phyloP scores from a whole-genome alignment of 768 basidiomycete genomes.

The Lentinula sp. region DNA sequence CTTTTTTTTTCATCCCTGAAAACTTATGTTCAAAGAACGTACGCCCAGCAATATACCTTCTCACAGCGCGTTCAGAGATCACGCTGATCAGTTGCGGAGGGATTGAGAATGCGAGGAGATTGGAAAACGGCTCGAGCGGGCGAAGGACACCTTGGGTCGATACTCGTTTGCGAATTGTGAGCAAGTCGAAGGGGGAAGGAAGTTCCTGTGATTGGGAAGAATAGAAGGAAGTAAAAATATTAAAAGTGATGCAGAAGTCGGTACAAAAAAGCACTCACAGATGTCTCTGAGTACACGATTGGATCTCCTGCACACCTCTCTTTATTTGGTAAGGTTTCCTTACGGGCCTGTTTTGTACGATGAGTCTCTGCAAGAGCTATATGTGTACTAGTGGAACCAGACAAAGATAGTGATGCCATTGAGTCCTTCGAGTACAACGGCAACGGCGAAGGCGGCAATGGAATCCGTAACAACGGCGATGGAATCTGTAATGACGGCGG shows the following conservation, averaged over 20 bases:
- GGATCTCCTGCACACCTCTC: slow-evolving; percentile 55
- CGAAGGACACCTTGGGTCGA: slow-evolving; percentile 79
- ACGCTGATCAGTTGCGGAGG: slow-evolving; percentile 63
- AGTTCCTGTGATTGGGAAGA: slow-evolving; percentile 11
- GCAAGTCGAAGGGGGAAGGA: slow-evolving; percentile 30
- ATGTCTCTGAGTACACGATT: slow-evolving; percentile 44
- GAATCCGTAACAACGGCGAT: neutral
- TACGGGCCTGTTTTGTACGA: neutral
- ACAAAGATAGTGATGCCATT: neutral
- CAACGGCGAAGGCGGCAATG: neutral
- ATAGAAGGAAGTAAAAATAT: too few species aligned
- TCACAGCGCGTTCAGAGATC: slow-evolving; percentile 67
- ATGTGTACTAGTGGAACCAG: neutral
- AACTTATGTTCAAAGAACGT: slow-evolving; percentile 65
- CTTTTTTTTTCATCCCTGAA: slow-evolving; percentile 41
- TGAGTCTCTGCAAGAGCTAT: too few species aligned
- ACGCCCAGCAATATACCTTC: slow-evolving; percentile 69
- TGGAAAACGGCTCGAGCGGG: slow-evolving; percentile 67
- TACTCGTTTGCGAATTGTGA: slow-evolving; percentile 91
- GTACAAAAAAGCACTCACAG: too few species aligned
- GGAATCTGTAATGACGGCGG: too few species aligned
- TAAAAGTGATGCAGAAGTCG: neutral
- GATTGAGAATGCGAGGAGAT: slow-evolving; percentile 62
- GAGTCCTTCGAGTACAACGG: neutral
- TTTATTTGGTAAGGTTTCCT: neutral